Base-by-base conservation (phyloP, 345 rosid genomes). In the Cardamine chenopodiifolia region DNA sequence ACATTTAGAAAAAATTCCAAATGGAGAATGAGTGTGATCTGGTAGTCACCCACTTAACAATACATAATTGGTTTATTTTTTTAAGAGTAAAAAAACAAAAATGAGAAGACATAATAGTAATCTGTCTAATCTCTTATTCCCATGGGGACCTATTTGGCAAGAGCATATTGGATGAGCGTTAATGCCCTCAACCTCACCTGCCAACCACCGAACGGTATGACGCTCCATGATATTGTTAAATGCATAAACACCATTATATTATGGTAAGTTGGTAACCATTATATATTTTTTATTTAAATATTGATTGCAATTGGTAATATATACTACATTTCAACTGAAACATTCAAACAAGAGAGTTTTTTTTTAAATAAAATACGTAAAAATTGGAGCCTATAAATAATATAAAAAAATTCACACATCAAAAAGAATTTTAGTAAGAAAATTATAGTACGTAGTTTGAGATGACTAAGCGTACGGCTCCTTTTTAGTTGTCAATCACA, bases 1-100 rank as follows among this genome's bases (percentile, higher is more conserved):
- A 15, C 22, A 44, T 44, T 19, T 47, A 19, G 29, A 62, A 29
- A 44, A 62, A 72, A 28, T 62, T 37, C 62, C 45, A 53, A 52
- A 72, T 19, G 70, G 76, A 72, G 55, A 54, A 63, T 63, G 70
- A 73, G 64, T 73, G 77, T 64, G 65, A 64, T 73, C 77, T 44
- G 22, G 48, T 54, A 72, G 26, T 53, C 71, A 73, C 37, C 71
- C 77, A 73, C 77, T 42, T 29, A 63, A 8, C 23, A 28, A 52
- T 18, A 29, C 55, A 54, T 54, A 42, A 31, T 63, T 64, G 55
- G 57, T 64, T 45, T 45, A 57, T 23, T 23, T 23, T 23, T 64
- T 45, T 45, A 44, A 8, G n/a, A n/a, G n/a, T 54, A 63, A 62
- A 40, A 39, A 53, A 40, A 62, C 2, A 61, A 32, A 47, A 32